A percentile compares a stretch with the other conserved stretches of the same genome.
phyloP scores from a whole-genome alignment of 2,329 filamentous ascomycete species.

The Cadophora sp. region DNA sequence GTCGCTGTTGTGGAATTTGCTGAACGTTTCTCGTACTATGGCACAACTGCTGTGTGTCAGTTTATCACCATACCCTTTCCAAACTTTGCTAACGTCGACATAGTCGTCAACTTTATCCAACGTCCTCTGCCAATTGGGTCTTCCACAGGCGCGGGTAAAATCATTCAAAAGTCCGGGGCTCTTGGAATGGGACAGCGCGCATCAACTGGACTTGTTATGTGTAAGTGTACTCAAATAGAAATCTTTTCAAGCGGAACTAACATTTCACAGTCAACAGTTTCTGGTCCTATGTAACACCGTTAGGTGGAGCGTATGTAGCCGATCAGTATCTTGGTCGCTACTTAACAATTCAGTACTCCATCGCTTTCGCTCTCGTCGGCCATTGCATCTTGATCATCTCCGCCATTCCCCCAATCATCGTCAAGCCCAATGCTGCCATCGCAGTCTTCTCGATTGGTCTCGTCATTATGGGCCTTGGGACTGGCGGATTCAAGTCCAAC shows the following conservation, averaged over 20 bases:
- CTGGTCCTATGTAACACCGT: constrained; percentile 49
- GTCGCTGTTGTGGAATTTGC: constrained; percentile 68
- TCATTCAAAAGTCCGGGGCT: constrained; percentile 46
- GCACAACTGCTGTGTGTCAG: constrained; percentile 65
- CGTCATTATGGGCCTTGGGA: constrained; percentile 51
- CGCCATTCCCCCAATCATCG: constrained; percentile 55
- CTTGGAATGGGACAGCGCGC: constrained; percentile 55
- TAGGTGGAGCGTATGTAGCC: constrained; percentile 61
- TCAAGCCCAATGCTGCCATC: constrained; percentile 49
- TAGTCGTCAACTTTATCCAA: constrained; percentile 58
- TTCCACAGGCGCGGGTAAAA: constrained; percentile 51
- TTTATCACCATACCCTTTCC: constrained; percentile 29
- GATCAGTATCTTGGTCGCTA: constrained; percentile 64
- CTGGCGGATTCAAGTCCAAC: constrained; percentile 52
- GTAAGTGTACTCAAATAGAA: constrained; percentile 41
- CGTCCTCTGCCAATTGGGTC: constrained; percentile 50
- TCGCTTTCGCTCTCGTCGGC: constrained; percentile 54
- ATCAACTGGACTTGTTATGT: constrained; percentile 56
- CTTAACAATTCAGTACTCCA: constrained; percentile 61
- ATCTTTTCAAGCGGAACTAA: not conserved
- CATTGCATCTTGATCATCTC: constrained; percentile 60
- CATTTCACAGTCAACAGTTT: constrained; percentile 38
- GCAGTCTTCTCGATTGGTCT: constrained; percentile 58
- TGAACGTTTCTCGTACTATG: constrained; percentile 70
- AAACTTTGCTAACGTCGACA: constrained; percentile 32